Percentiles rank a stretch among this genome's conserved stretches.
These are phyloP conservation scores for Wickerhamiella infanticola DNA, from an alignment of 1,139 yeast genomes.

Conservation along the genomic window DNA sequence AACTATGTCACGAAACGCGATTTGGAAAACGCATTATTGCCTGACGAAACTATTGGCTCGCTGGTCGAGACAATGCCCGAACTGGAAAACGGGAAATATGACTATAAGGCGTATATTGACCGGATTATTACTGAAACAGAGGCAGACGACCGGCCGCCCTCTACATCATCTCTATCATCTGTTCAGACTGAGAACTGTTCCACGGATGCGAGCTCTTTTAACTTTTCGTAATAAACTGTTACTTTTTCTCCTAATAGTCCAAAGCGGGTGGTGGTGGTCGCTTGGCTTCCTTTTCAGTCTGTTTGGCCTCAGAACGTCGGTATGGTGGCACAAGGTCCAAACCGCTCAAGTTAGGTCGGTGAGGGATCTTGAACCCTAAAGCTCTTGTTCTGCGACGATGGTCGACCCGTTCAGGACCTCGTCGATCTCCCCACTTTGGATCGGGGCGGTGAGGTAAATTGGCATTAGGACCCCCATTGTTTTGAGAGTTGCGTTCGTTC, in stretches of 20 bases:
- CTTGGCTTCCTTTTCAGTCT: background rate
- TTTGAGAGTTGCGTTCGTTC: slow-evolving; percentile 23
- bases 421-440: background rate
- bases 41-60: slow-evolving; percentile 23
- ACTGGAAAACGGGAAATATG: slow-evolving; percentile 18
- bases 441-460: slow-evolving; percentile 4
- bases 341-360: slow-evolving; percentile 5
- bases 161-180: no score
- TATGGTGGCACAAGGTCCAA: slow-evolving; percentile 9
- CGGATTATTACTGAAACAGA: background rate
- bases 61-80: slow-evolving; percentile 21
- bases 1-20: slow-evolving; percentile 28
- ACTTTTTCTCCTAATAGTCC: slow-evolving; percentile 1
- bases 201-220: background rate
- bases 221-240: no score
- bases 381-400: slow-evolving; percentile 1
- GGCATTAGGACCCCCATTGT: slow-evolving; percentile 10
- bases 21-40: slow-evolving; percentile 24
- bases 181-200: background rate
- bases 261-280: background rate
- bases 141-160: background rate
- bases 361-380: slow-evolving; percentile 7
- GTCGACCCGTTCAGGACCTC: background rate
- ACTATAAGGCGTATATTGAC: slow-evolving; percentile 21
- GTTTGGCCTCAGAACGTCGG: slow-evolving; percentile 3